Percentiles rank a stretch among this genome's conserved stretches.
phyloP scores from a whole-genome alignment of 768 basidiomycete genomes.

The Termitomyces sp. region DNA sequence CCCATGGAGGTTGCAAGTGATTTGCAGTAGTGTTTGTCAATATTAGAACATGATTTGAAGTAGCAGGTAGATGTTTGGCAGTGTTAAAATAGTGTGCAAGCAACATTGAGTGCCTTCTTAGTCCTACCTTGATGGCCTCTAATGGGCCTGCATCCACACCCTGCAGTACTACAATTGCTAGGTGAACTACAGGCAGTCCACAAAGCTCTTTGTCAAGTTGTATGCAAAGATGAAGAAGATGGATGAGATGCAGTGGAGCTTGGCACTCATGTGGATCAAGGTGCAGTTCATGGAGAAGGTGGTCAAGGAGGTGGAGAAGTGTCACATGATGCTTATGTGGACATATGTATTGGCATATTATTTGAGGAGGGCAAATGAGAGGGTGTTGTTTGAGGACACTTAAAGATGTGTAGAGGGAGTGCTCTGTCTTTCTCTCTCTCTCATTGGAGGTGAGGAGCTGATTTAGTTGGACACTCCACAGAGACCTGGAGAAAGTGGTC shows the following conservation, averaged over 20 bases:
- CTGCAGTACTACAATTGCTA: conserved; percentile 96
- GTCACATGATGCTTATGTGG: conserved; percentile 97
- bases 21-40: too few species aligned
- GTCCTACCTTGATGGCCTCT: too few species aligned
- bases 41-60: too few species aligned
- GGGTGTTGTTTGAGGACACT: conserved; percentile 96
- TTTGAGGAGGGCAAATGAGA: conserved; percentile 84
- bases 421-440: conserved; percentile 15
- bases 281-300: conserved; percentile 99
- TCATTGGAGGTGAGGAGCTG: not conserved
- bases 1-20: too few species aligned
- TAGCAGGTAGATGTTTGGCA: too few species aligned
- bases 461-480: conserved; percentile 19
- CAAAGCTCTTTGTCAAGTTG: conserved; percentile 88
- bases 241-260: conserved; percentile 98
- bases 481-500: conserved; percentile 92
- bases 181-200: conserved; percentile 99
- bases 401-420: conserved; percentile 82
- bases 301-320: conserved; percentile 85
- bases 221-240: conserved; percentile 98
- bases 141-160: too few species aligned
- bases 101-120: too few species aligned
- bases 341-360: conserved; percentile 99
- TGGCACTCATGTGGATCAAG: conserved; percentile 95
- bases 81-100: too few species aligned